phyloP scores from a whole-genome alignment of 2,329 filamentous ascomycete genomes.

The Cadophora malorum region DNA sequence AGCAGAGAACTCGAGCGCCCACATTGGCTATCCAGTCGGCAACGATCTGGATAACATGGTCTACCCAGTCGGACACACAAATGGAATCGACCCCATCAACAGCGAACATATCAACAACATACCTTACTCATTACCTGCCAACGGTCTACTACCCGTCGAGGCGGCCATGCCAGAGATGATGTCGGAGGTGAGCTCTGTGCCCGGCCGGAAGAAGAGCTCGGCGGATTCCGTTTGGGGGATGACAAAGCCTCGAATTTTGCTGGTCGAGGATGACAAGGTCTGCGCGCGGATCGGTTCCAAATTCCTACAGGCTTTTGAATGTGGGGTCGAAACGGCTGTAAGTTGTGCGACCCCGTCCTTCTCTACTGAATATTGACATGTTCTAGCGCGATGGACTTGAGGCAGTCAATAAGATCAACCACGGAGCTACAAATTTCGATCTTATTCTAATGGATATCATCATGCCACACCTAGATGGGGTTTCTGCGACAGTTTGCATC shows the following conservation, averaged over 20 bases:
- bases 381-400: constrained; percentile 82
- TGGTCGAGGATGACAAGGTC: constrained; percentile 83
- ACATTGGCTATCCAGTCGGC: constrained; percentile 51
- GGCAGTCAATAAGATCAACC: constrained; percentile 83
- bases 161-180: constrained; percentile 53
- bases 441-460: constrained; percentile 92
- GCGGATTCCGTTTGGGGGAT: constrained; percentile 60
- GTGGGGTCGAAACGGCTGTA: constrained; percentile 71
- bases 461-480: constrained; percentile 95
- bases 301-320: constrained; percentile 69
- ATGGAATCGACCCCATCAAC: constrained; percentile 94
- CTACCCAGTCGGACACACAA: constrained; percentile 88
- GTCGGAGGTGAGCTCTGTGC: constrained; percentile 49
- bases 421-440: constrained; percentile 58
- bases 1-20: constrained; percentile 53
- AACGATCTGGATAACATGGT: constrained; percentile 75
- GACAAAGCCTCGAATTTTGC: constrained; percentile 77
- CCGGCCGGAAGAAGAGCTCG: constrained; percentile 46
- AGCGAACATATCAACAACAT: constrained; percentile 95
- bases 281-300: constrained; percentile 73
- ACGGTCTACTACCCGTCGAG: constrained; percentile 54
- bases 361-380: constrained; percentile 42
- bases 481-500: constrained; percentile 92
- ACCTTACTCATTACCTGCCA: constrained; percentile 79
- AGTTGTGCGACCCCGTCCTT: constrained; percentile 44